Evolutionary conservation across 768 basidiomycete species (phyloP).

Genomic region (Lactarius tabidus): DNA sequence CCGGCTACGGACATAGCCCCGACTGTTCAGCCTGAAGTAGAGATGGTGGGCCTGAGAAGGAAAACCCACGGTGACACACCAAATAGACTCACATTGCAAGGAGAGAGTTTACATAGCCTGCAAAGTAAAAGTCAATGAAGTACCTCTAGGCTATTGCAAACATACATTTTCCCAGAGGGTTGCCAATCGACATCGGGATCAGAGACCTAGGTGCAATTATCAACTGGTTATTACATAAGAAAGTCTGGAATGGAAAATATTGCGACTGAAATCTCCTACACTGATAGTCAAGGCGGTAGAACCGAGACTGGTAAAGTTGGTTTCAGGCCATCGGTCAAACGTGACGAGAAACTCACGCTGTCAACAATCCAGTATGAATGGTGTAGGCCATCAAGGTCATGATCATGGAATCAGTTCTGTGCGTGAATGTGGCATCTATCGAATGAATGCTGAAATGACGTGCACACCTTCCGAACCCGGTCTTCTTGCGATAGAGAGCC

Average conservation of each 20-base stretch:
- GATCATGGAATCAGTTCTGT: conserved; percentile 30
- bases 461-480: conserved; percentile 42
- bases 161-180: background rate
- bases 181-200: conserved; percentile 43
- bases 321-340: no score
- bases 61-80: background rate
- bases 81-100: background rate
- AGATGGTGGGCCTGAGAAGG: no score
- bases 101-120: background rate
- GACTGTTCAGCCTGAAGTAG: background rate
- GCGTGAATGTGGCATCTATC: background rate
- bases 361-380: conserved; percentile 30
- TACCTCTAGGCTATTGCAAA: background rate
- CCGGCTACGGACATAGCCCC: background rate
- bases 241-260: background rate
- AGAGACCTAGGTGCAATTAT: conserved; percentile 42
- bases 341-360: conserved; percentile 21
- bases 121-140: background rate
- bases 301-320: conserved; percentile 22
- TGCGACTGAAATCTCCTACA: conserved; percentile 16
- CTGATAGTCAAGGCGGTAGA: conserved; percentile 21
- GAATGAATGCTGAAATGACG: background rate
- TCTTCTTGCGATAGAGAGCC: conserved; percentile 43
- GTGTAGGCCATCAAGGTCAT: conserved; percentile 30
- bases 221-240: conserved; percentile 18